Percentiles rank a stretch among this genome's conserved stretches.
Evolutionary conservation across 495 filamentous ascomycete species (phyloP).

Genomic region (Penicillium fimorum): DNA sequence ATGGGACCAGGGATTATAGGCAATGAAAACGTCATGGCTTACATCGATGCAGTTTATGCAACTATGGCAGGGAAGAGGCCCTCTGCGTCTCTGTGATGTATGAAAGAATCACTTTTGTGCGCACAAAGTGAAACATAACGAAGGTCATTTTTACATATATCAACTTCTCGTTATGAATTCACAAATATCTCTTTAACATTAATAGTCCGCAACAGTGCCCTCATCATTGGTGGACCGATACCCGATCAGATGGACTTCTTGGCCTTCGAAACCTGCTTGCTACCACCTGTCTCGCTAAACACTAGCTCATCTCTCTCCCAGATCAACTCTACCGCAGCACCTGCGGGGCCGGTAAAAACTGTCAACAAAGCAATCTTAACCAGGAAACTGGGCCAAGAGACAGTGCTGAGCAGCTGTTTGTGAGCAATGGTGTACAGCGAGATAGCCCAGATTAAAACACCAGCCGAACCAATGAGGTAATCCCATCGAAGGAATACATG

Average conservation of each 20-base stretch:
- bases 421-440: slow-evolving; percentile 43
- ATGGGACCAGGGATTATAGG: slow-evolving; percentile 33
- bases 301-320: slow-evolving; percentile 59
- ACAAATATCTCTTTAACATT: not conserved
- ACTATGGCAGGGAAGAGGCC: slow-evolving; percentile 10
- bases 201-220: not conserved
- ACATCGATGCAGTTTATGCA: slow-evolving; percentile 38
- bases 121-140: not conserved
- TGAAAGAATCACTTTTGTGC: not conserved
- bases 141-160: not conserved
- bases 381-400: slow-evolving; percentile 28
- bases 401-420: slow-evolving; percentile 32
- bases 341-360: slow-evolving; percentile 49
- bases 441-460: slow-evolving; percentile 55
- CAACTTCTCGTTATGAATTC: not conserved
- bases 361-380: slow-evolving; percentile 41
- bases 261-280: slow-evolving; percentile 17
- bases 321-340: slow-evolving; percentile 49
- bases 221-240: not conserved
- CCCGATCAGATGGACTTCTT: slow-evolving; percentile 26
- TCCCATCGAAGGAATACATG: slow-evolving; percentile 60
- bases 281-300: slow-evolving; percentile 29
- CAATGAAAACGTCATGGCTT: slow-evolving; percentile 29
- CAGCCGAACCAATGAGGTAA: slow-evolving; percentile 50
- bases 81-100: not conserved